Base-by-base conservation (phyloP, 2,329 filamentous ascomycete genomes). In the Pseudogymnoascus sp. region DNA sequence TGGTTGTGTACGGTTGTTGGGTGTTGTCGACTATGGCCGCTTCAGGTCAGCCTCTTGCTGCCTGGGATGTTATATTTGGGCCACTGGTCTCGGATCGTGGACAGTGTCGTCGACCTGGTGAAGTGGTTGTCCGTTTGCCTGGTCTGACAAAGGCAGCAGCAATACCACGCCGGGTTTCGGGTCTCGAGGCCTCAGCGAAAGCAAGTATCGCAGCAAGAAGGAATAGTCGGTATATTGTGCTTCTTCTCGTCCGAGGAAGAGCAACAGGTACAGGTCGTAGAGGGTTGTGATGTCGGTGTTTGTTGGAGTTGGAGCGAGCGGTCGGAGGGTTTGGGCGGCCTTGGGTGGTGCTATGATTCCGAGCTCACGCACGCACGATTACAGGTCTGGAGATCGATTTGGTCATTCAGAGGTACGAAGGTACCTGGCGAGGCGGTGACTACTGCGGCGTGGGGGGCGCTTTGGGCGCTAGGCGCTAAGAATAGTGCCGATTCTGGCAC, bases 81-180 rank as follows among this genome's bases (percentile, higher is more conserved):
- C 43, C 43, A 30, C 43, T 30, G n/a, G 25, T 6, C 7, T 6
- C n/a, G 25, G 25, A 16, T 7, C 22, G 43, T 50, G n/a, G 43
- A 8, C 12, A n/a, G 3, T 16, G 9, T 39, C n/a, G 25, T 59
- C 36, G 30, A 25, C 38, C 35, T 60, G 36, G 58, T 41, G 39
- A 60, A 60, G 18, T 54, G 18, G 35, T 60, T 28, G 41, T 50
- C 30, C 58, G 39, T 50, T 47, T 39, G 58, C 35, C 38, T 36
- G 58, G 9, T 60, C 38, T 47, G 25, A 50, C 43, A 50, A 50
- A 50, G 43, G 41, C 41, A 14, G 37, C 37, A 11, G 25, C 43
- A 5, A 30, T 50, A 50, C 22, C 43, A 50, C 43, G 14, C 43
- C 43, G 43, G 43, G 43, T 50, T 50, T 50, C 43, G 43, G 25